A percentile compares a stretch with the other conserved stretches of the same genome.
Evolutionary conservation across 495 filamentous ascomycete genomes (phyloP).

Genomic region (Aspergillus funiculosus): DNA sequence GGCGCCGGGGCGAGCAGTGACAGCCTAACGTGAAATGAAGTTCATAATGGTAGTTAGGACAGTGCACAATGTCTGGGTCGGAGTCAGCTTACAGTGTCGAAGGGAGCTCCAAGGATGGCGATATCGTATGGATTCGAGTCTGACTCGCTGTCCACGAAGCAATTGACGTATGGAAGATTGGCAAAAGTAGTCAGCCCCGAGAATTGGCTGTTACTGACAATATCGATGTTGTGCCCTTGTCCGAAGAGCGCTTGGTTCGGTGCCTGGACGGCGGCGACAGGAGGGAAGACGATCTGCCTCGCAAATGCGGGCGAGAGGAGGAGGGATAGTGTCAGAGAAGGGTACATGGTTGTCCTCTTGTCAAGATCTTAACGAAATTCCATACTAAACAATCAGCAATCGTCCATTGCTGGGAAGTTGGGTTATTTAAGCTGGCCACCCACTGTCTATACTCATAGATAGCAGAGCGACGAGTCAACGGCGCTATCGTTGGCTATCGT

Average conservation of each 20-base stretch:
- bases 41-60: neutral
- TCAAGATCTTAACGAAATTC: neutral
- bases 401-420: neutral
- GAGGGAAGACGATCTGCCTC: conserved; percentile 39
- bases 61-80: neutral
- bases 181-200: conserved; percentile 47
- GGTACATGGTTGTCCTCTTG: neutral
- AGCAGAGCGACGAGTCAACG: too few species aligned
- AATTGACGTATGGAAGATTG: conserved; percentile 43
- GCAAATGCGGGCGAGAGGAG: conserved; percentile 8
- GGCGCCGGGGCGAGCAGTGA: conserved; percentile 46
- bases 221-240: conserved; percentile 25
- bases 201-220: conserved; percentile 25
- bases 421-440: neutral
- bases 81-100: conserved; percentile 38
- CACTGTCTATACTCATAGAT: too few species aligned
- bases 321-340: neutral
- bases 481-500: too few species aligned
- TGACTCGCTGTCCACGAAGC: conserved; percentile 23
- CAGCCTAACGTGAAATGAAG: too few species aligned
- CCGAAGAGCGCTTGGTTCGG: conserved; percentile 13
- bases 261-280: conserved; percentile 20
- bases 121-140: conserved; percentile 23
- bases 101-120: conserved; percentile 41
- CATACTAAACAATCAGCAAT: neutral